These are phyloP conservation scores for Vitis rotundifolia DNA, from an alignment of 164 flowering plant species.

Conservation along the genomic window DNA sequence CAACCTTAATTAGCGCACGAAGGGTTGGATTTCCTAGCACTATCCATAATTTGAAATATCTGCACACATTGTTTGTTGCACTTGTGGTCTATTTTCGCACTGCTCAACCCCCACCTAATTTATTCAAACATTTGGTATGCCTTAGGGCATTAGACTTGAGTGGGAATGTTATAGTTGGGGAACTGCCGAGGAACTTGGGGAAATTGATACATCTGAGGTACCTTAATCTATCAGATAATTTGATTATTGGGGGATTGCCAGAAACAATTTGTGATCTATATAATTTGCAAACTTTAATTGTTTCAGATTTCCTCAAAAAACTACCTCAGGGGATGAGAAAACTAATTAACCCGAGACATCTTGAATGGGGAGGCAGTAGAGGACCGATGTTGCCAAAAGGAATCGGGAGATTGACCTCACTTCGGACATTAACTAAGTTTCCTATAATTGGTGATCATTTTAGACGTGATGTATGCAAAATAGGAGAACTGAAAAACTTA, in stretches of 20 bases:
- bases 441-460: neutral
- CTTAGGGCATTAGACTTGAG: slow-evolving; percentile 15
- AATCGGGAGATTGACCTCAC: slow-evolving; percentile 8
- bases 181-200: slow-evolving; percentile 6
- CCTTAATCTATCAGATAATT: neutral
- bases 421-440: slow-evolving; percentile 1
- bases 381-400: slow-evolving; percentile 10
- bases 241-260: neutral
- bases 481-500: slow-evolving; percentile 14
- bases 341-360: slow-evolving; percentile 14
- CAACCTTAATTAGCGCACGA: neutral
- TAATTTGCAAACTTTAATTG: slow-evolving; percentile 12
- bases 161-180: neutral
- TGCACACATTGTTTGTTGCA: slow-evolving; percentile 1
- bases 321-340: slow-evolving; percentile 18
- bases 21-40: neutral
- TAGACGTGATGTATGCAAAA: neutral
- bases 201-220: slow-evolving; percentile 18
- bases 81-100: too few relatives aligned
- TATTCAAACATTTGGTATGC: neutral
- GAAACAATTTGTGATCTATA: neutral
- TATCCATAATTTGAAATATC: neutral
- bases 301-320: neutral
- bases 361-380: neutral
- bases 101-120: neutral